Evolutionary conservation across 2,329 filamentous ascomycete species (phyloP).

Genomic region (Aureobasidium musti): DNA sequence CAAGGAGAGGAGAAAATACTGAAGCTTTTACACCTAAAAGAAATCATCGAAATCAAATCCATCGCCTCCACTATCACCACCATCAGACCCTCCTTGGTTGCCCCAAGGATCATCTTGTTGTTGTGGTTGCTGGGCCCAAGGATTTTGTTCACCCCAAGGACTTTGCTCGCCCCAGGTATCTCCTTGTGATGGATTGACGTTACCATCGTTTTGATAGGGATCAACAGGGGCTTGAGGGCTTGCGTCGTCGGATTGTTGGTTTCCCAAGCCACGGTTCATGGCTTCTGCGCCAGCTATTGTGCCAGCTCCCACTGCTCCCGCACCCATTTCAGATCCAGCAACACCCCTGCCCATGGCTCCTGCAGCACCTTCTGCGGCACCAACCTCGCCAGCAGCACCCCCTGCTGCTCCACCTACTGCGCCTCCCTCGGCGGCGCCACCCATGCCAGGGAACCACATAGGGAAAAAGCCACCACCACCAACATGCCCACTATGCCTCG

Average conservation of each 20-base stretch:
- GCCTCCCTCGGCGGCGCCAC: constrained; percentile 41
- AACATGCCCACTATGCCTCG: constrained; percentile 56
- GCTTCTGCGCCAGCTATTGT: constrained; percentile 62
- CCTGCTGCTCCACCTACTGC: constrained; percentile 43
- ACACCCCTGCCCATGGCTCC: constrained; percentile 38
- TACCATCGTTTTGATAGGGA: constrained; percentile 35
- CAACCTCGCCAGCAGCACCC: constrained; percentile 34
- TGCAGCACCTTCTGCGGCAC: constrained; percentile 43
- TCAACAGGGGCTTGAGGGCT: constrained; percentile 39
- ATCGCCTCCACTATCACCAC: constrained; percentile 38
- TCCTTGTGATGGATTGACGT: constrained; percentile 22
- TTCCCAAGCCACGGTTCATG: constrained; percentile 52
- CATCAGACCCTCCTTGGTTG: not conserved
- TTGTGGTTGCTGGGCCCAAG: constrained; percentile 27
- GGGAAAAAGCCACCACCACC: constrained; percentile 54
- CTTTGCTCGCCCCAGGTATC: constrained; percentile 28
- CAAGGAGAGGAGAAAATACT: not conserved
- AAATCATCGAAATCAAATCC: constrained; percentile 33
- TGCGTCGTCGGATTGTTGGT: constrained; percentile 38
- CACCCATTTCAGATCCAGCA: constrained; percentile 34
- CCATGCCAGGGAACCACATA: constrained; percentile 52
- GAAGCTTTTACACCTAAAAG: constrained; percentile 1
- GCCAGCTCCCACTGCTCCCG: constrained; percentile 46
- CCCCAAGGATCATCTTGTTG: constrained; percentile 35
- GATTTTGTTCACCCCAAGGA: constrained; percentile 28